phyloP scores from a whole-genome alignment of 345 rosid species.

The Camelina neglecta region DNA sequence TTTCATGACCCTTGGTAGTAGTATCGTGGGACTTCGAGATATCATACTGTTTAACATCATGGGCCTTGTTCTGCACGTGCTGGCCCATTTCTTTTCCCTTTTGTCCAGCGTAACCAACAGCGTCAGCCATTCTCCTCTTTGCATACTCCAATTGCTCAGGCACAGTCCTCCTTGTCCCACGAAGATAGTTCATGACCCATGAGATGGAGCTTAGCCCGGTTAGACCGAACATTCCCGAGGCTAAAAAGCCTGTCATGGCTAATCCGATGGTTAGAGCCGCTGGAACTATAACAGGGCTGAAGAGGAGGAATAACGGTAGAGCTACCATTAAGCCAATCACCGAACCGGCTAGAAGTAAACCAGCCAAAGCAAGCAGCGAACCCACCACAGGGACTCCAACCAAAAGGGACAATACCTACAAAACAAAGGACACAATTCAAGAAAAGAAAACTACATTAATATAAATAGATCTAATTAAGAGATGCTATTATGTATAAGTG shows the following conservation, averaged over 20 bases:
- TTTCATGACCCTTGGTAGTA: constrained; percentile 38
- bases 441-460: neutral
- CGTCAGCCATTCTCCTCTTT: constrained; percentile 52
- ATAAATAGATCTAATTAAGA: neutral
- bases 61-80: constrained; percentile 50
- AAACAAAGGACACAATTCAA: neutral
- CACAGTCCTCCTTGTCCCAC: constrained; percentile 33
- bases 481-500: neutral
- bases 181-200: constrained; percentile 50
- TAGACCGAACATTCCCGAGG: constrained; percentile 57
- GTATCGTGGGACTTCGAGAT: constrained; percentile 33
- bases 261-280: constrained; percentile 56
- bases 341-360: constrained; percentile 51
- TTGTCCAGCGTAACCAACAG: constrained; percentile 51
- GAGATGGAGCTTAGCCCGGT: constrained; percentile 59
- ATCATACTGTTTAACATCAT: constrained; percentile 43
- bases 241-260: constrained; percentile 48
- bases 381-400: constrained; percentile 53
- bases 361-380: constrained; percentile 52
- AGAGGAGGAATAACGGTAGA: constrained; percentile 57
- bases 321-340: constrained; percentile 49
- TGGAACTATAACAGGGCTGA: constrained; percentile 67
- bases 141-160: constrained; percentile 54
- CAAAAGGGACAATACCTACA: constrained; percentile 48
- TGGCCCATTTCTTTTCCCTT: constrained; percentile 61